A percentile compares a stretch with the other conserved stretches of the same genome.
Evolutionary conservation across 108 stramenopile genomes (phyloP).

Genomic region (Epipyxis sp.): DNA sequence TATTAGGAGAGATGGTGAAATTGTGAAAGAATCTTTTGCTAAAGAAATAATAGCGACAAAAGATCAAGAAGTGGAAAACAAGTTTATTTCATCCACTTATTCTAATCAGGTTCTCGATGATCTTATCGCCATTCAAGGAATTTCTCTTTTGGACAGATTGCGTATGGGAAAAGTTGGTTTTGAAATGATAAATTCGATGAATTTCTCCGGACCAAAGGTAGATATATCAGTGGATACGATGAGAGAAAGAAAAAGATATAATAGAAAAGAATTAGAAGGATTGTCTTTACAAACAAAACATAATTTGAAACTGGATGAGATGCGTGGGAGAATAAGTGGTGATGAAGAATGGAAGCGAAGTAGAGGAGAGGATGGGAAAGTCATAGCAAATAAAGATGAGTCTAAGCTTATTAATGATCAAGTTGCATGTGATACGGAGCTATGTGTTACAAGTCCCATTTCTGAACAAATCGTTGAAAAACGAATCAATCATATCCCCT

Average conservation of each 20-base stretch:
- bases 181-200: neutral
- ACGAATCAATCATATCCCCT: neutral
- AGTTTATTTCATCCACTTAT: neutral
- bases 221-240: neutral
- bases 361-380: neutral
- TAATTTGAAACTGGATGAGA: neutral
- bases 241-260: neutral
- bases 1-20: neutral
- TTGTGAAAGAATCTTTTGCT: neutral
- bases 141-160: neutral
- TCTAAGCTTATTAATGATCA: neutral
- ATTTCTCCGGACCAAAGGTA: too few relatives aligned
- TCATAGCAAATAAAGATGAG: neutral
- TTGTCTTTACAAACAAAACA: neutral
- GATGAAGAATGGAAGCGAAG: neutral
- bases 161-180: neutral
- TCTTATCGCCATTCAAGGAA: neutral
- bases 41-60: neutral
- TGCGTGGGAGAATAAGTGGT: slow-evolving; percentile 13
- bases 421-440: neutral
- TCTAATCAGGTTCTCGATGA: neutral
- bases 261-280: neutral
- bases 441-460: neutral
- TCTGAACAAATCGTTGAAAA: too few relatives aligned
- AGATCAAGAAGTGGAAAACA: neutral